Conservation (phyloP, 2,329 filamentous ascomycete species). For the Bipolaris bicolor region DNA sequence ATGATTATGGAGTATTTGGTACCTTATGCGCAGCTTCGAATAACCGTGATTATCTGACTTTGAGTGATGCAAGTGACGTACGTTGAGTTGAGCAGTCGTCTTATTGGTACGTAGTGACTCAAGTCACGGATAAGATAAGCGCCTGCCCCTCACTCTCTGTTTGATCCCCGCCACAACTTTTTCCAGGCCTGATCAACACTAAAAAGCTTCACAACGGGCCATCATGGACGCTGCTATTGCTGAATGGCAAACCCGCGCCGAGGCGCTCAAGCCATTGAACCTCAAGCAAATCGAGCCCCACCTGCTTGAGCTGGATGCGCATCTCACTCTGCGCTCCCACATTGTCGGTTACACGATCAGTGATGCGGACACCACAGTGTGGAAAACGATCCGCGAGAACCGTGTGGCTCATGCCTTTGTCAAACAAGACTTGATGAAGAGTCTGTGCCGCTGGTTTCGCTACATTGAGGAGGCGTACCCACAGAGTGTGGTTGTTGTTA, state of each 20-base stretch:
- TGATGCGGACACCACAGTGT: constrained; percentile 79
- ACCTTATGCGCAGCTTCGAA: neutral
- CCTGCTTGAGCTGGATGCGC: constrained; percentile 79
- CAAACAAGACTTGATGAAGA: constrained; percentile 76
- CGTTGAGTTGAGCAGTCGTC: neutral
- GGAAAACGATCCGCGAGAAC: constrained; percentile 82
- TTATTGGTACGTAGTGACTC: constrained; percentile 2
- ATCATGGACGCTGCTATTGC: constrained; percentile 51
- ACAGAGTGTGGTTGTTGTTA: constrained; percentile 72
- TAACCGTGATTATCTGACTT: neutral
- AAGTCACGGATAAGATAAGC: constrained; percentile 15
- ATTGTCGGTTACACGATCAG: constrained; percentile 80
- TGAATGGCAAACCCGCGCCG: constrained; percentile 63
- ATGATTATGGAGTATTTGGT: constrained; percentile 10
- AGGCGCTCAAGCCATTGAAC: constrained; percentile 64
- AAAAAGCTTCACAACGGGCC: neutral
- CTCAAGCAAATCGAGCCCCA: constrained; percentile 82
- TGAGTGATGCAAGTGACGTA: neutral
- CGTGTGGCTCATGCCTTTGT: constrained; percentile 82
- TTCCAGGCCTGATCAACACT: constrained; percentile 7
- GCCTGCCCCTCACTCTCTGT: constrained; percentile 10
- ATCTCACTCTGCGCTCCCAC: constrained; percentile 85
- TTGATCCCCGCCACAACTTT: constrained; percentile 10
- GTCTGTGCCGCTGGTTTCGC: constrained; percentile 84
- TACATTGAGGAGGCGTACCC: constrained; percentile 83